phyloP scores from a whole-genome alignment of 768 basidiomycete genomes.

The Naematelia aurantialba region DNA sequence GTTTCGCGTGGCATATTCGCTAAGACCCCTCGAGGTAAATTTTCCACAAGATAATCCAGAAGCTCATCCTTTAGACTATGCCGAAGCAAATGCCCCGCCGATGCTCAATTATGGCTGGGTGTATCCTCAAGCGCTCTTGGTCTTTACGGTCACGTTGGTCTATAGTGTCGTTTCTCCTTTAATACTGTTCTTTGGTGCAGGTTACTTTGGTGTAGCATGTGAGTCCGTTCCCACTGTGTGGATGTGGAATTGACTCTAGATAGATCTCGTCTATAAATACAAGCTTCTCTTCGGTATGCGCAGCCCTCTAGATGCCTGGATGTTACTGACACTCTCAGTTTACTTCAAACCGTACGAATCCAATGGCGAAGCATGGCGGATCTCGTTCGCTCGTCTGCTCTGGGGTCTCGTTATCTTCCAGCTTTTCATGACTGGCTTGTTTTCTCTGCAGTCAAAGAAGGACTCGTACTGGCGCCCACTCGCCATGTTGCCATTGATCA shows the following conservation, averaged over 20 bases:
- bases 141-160: constrained; percentile 89
- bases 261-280: constrained; percentile 92
- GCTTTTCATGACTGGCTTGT: constrained; percentile 94
- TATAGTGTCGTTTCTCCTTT: constrained; percentile 95
- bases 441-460: constrained; percentile 58
- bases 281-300: constrained; percentile 91
- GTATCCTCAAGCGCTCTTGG: constrained; percentile 92
- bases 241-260: not conserved
- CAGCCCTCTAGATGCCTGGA: constrained; percentile 38
- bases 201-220: constrained; percentile 91
- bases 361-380: constrained; percentile 94
- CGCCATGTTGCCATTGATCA: constrained; percentile 70
- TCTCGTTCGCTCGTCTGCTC: constrained; percentile 85
- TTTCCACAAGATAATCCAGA: not conserved
- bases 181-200: constrained; percentile 88
- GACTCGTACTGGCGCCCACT: constrained; percentile 61
- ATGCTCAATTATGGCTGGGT: constrained; percentile 98
- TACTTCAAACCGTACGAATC: constrained; percentile 99
- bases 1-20: constrained; percentile 73
- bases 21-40: constrained; percentile 80
- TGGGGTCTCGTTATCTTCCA: constrained; percentile 92
- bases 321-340: constrained; percentile 55
- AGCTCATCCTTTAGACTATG: constrained; percentile 65
- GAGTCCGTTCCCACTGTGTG: constrained; percentile 10
- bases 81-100: constrained; percentile 93